Evolutionary conservation across 2,329 filamentous ascomycete species (phyloP).

Genomic region (Alternaria sp.): DNA sequence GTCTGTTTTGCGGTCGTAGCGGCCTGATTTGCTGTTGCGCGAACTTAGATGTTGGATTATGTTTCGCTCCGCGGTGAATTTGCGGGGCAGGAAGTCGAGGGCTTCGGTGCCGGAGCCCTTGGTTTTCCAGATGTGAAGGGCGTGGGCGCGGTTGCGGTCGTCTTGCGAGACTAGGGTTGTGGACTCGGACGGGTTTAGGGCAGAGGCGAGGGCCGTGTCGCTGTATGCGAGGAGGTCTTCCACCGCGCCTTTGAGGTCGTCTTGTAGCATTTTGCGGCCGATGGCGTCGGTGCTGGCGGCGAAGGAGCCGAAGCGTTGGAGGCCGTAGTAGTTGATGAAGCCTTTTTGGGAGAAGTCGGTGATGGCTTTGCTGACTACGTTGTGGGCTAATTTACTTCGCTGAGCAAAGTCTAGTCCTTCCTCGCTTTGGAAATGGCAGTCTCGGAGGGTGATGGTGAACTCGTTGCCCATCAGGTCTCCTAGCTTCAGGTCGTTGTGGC

Average conservation of each 20-base stretch:
- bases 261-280: slow-evolving; percentile 82
- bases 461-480: slow-evolving; percentile 89
- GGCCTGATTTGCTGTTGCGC: slow-evolving; percentile 52
- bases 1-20: slow-evolving; percentile 65
- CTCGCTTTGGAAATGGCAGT: slow-evolving; percentile 69
- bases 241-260: slow-evolving; percentile 80
- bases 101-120: slow-evolving; percentile 66
- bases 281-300: slow-evolving; percentile 83
- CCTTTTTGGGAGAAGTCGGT: slow-evolving; percentile 73
- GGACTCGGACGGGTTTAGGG: slow-evolving; percentile 43
- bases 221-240: slow-evolving; percentile 78
- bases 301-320: slow-evolving; percentile 96
- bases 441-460: slow-evolving; percentile 89
- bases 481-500: slow-evolving; percentile 73
- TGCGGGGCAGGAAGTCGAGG: slow-evolving; percentile 72
- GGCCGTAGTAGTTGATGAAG: slow-evolving; percentile 96
- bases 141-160: slow-evolving; percentile 78
- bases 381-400: slow-evolving; percentile 54
- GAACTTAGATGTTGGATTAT: slow-evolving; percentile 77
- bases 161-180: slow-evolving; percentile 68
- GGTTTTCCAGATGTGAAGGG: slow-evolving; percentile 75
- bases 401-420: slow-evolving; percentile 40
- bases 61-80: slow-evolving; percentile 79
- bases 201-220: slow-evolving; percentile 64
- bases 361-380: slow-evolving; percentile 65